Evolutionary conservation across 306 rosid genomes (phyloP).

Genomic region (Prunus armeniaca): DNA sequence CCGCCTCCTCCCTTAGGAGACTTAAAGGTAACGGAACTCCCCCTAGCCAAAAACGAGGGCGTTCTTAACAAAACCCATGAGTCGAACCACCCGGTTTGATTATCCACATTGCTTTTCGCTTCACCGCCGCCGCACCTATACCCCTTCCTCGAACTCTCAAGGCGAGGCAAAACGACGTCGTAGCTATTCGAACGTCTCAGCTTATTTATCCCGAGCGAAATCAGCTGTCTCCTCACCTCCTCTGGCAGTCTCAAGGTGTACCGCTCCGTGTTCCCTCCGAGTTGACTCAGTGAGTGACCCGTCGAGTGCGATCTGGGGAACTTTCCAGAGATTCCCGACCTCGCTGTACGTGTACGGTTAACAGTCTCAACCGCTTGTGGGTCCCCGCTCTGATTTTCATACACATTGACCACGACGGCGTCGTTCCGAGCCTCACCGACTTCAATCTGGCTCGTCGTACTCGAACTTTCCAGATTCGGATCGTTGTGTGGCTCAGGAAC

Average conservation of each 20-base stretch:
- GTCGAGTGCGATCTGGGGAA: conserved; percentile 62
- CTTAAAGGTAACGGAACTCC: conserved; percentile 15
- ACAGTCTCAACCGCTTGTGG: neutral
- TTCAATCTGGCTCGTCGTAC: neutral
- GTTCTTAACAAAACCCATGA: conserved; percentile 17
- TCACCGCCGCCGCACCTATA: conserved; percentile 2
- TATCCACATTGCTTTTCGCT: conserved; percentile 24
- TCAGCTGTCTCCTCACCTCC: conserved; percentile 51
- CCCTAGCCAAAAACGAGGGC: conserved; percentile 14
- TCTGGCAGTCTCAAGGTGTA: conserved; percentile 51
- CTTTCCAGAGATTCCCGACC: conserved; percentile 13
- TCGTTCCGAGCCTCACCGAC: neutral
- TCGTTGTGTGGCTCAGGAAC: neutral
- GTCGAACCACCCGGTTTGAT: conserved; percentile 18
- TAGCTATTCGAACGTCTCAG: conserved; percentile 47
- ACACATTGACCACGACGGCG: neutral
- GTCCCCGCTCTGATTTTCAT: neutral
- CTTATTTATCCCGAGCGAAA: conserved; percentile 18
- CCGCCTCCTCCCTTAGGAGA: neutral
- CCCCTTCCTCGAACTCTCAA: conserved; percentile 31
- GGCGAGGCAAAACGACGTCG: conserved; percentile 24
- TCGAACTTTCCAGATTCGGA: neutral
- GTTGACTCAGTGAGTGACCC: conserved; percentile 55
- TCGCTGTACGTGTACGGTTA: neutral
- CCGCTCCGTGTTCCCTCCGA: conserved; percentile 41